Evolutionary conservation across 257 asterid species (phyloP).

Genomic region (Solanum sejunctum): DNA sequence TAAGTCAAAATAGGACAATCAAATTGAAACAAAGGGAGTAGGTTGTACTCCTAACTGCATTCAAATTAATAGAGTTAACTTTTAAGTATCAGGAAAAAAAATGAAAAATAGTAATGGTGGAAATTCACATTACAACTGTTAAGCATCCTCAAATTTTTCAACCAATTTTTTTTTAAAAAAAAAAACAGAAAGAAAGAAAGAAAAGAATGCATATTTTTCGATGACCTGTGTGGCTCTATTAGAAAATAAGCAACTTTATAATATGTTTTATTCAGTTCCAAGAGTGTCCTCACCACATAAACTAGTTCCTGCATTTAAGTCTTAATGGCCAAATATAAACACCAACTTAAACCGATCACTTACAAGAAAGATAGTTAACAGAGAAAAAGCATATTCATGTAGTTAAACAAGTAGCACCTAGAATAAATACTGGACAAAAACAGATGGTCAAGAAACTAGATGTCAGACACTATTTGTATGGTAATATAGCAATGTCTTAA

Average conservation of each 20-base stretch:
- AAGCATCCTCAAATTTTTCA: not conserved
- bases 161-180: not conserved
- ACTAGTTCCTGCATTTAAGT: not conserved
- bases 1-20: not conserved
- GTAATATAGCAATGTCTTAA: not conserved
- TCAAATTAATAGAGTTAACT: not conserved
- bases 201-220: not conserved
- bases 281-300: not conserved
- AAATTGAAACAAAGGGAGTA: not conserved
- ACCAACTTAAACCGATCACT: not conserved
- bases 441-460: not conserved
- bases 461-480: not conserved
- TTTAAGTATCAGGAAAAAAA: not conserved
- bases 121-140: not conserved
- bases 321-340: not conserved
- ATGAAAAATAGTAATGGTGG: not conserved
- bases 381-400: not conserved
- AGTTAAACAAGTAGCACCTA: not conserved
- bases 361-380: not conserved
- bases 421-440: not conserved
- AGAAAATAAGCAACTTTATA: not conserved
- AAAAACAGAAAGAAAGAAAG: not conserved
- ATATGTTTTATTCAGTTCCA: not conserved
- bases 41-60: not conserved
- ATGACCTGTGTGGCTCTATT: not conserved